Evolutionary conservation across 2,329 filamentous ascomycete genomes (phyloP), one percentile per base, ranked within the genome.

Genomic region (Fusarium ambrosium): DNA sequence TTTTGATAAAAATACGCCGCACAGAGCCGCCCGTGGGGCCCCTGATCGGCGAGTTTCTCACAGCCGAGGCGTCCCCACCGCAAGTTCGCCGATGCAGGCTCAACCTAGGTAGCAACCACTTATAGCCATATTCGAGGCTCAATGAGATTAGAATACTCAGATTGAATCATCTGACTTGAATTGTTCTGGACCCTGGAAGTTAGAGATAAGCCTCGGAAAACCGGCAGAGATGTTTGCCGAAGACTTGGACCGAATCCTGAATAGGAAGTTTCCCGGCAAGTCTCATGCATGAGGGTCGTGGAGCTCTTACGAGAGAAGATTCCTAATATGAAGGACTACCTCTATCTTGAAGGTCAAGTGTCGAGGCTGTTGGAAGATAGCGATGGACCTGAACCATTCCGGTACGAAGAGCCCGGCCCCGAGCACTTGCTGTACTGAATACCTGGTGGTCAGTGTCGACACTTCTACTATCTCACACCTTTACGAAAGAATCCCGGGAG

Each of bases 271-370:
- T 39, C 36, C 55, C 22, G 55, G 32, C 34, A 59, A 59, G 22
- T 18, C 89, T 34, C 96, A 98, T 84, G 94, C 93, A 89, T 89
- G 77, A 92, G 92, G 73, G 95, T 98, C n/a, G 93, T 92, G 67
- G 90, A 94, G 68, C 92, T 92, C 82, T 92, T 98, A 74, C 88
- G 89, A 68, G 86, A 89, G 71, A 91, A 93, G 81, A 85, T 91
- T 62, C 90, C 92, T 51, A 87, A 90, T 71, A 87, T 87, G 64
- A 79, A 77, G 20, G 95, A 94, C 55, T 87, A 95, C 22, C 88
- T 99, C 69, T 98, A 98, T 81, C 88, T 98, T 59, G 95, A 98
- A 86, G 93, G 92, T 56, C 93, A 95, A 80, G 91, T 92, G 82
- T 94, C 92, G 70, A 91, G 90, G 81, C 86, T 98, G 82, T 89